Evolutionary conservation across 345 rosid genomes (phyloP), one percentile per base, ranked within the genome.

Genomic region (Carallia pectinifolia): DNA sequence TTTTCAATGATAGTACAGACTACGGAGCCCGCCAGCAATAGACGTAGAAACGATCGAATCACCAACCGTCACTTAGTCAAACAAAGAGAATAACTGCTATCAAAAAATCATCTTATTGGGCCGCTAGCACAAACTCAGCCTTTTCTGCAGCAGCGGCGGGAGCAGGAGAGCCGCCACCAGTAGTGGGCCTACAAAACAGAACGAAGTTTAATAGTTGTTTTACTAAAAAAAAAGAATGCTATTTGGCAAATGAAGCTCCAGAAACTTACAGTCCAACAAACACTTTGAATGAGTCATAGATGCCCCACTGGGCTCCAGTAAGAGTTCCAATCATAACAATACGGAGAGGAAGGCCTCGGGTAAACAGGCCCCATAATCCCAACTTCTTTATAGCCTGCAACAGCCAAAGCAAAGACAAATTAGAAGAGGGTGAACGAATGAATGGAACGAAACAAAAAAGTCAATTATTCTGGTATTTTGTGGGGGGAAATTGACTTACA

Each of bases 261-360:
- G 53, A n/a, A 68, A 85, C 99, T 90, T 85, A 95, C 99, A 89
- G 78, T 64, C 99, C 99, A 71, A 89, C 89, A 68, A 84, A 87
- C 66, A 92, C 99, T 87, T 92, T 92, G 80, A 87, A 87, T 52
- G 97, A 81, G 75, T 95, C 99, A 61, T 95, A 95, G 84, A 95
- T 86, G 48, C 81, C 92, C 99, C 99, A 95, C 66, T 95, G 96
- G 1, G 91, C 87, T 68, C 96, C 97, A 2, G 97, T 95, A 33
- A 95, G 97, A 53, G 99, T 90, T 80, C 99, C 97, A 0, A 95
- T 85, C 97, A 95, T 95, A 76, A 92, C 80, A 67, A 95, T 90
- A 37, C 97, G 93, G 54, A 90, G 96, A 44, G 99, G 97, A 77
- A 95, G 97, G 50, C 97, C 97, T 36, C 92, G 93, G 1, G 99